phyloP scores from a whole-genome alignment of 176 grass and related monocot species.

The Phoenix dactylifera region DNA sequence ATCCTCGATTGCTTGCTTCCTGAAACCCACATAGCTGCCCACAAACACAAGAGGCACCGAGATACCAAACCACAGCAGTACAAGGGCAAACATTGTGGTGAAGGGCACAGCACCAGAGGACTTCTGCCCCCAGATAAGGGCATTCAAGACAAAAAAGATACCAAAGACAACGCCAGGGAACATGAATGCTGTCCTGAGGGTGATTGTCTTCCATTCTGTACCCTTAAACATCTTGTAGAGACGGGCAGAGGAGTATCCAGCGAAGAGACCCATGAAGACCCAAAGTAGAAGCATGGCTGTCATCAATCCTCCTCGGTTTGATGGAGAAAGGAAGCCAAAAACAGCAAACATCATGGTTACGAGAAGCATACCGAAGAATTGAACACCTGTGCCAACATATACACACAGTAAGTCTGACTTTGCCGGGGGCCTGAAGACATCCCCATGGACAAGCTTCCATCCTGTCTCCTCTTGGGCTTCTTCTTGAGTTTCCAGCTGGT shows the following conservation, averaged over 20 bases:
- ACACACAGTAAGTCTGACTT: constrained; percentile 49
- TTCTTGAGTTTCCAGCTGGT: constrained; percentile 63
- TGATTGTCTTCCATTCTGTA: constrained; percentile 65
- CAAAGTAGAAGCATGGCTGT: constrained; percentile 62
- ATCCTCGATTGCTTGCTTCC: constrained; percentile 49
- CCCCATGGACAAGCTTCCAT: constrained; percentile 70
- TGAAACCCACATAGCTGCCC: constrained; percentile 61
- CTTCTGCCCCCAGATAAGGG: constrained; percentile 63
- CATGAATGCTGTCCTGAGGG: constrained; percentile 38
- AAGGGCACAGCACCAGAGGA: constrained; percentile 61
- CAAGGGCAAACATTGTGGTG: constrained; percentile 65
- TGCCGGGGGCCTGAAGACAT: constrained; percentile 48
- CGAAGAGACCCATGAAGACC: constrained; percentile 62
- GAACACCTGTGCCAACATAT: constrained; percentile 54
- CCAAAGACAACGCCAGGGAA: constrained; percentile 48
- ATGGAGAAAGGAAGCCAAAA: constrained; percentile 63
- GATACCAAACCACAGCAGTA: constrained; percentile 65
- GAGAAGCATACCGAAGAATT: constrained; percentile 63
- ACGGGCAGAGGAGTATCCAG: constrained; percentile 49
- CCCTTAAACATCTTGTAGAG: constrained; percentile 75
- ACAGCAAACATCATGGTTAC: constrained; percentile 67
- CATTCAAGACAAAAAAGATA: constrained; percentile 59
- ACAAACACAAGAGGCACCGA: constrained; percentile 61
- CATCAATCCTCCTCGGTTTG: constrained; percentile 58
- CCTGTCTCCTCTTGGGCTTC: constrained; percentile 66